Evolutionary conservation across 768 basidiomycete genomes (phyloP), one percentile per base, ranked within the genome.

Genomic region (Termitomyces sp.): DNA sequence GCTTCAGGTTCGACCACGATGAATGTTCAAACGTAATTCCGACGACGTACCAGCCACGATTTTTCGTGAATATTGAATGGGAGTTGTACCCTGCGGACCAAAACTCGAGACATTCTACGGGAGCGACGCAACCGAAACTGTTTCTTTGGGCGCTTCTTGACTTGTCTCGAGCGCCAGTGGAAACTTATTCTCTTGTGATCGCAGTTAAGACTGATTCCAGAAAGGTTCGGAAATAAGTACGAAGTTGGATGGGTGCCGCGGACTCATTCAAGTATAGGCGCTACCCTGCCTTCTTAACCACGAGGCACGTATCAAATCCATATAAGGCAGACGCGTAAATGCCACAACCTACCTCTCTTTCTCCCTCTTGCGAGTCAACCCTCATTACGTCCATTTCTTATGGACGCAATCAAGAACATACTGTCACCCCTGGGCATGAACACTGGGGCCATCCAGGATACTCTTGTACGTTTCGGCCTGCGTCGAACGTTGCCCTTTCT

Each of bases 391-490:
- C 61, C 56, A 35, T 60, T 64, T 54, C 63, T 68, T 60, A 92
- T 92, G 91, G 83, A 92, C 58, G 62, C 85, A 46, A 63, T 92
- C 61, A 88, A 84, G 75, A 86, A 70, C 66, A 73, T 92, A 59
- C 74, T 92, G 47, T 87, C 87, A 63, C 90, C 90, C 9, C 71
- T 87, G 54, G 83, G 81, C 58, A 80, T 84, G 74, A 83, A 81
- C 64, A 82, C 85, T 33, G 80, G 78, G 43, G 83, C 90, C 33
- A 75, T 92, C 38, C 88, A 91, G 62, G 90, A 92, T 63, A 92
- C 90, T 40, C 75, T 92, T 42, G 90, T 90, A 69, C 53, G 80
- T 70, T 53, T 18, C 28, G 10, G 22, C 32, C 24, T 20, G n/a
- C n/a, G 9, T 18, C n/a, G 12, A 24, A 53, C 44, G 13, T 46